Conservation (phyloP, 352 stramenopile genomes). For the Globisporangium carolinianum region DNA sequence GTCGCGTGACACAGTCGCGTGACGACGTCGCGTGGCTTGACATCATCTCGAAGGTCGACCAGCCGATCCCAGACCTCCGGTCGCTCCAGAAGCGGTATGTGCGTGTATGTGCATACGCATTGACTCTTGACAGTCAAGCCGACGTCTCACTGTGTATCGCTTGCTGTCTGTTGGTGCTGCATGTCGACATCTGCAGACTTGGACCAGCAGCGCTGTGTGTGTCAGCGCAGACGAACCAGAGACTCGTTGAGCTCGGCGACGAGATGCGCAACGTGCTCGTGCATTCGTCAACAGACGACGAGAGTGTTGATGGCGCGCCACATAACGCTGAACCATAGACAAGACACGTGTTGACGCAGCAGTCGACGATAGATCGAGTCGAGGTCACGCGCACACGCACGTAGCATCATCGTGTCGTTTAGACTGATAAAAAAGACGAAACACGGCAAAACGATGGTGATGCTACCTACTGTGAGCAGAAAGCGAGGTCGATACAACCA, state of each 20-base stretch:
- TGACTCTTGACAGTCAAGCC: neutral
- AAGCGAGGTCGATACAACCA: too few species aligned
- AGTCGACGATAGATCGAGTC: too few species aligned
- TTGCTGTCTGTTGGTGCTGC: neutral
- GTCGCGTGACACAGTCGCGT: slow-evolving; percentile 30
- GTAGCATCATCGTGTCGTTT: too few species aligned
- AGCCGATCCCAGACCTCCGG: slow-evolving; percentile 33
- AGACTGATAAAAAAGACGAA: too few species aligned
- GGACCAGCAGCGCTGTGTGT: slow-evolving; percentile 21
- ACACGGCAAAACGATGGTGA: too few species aligned
- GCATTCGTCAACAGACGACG: neutral
- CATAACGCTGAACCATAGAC: too few species aligned
- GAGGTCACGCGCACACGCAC: too few species aligned
- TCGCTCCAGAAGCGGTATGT: slow-evolving; percentile 31
- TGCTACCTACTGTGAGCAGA: too few species aligned
- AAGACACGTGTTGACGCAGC: too few species aligned
- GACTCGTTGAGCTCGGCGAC: slow-evolving; percentile 48
- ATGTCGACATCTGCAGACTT: slow-evolving; percentile 16
- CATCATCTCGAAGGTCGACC: slow-evolving; percentile 83
- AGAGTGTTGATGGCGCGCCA: neutral
- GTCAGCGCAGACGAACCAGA: slow-evolving; percentile 73
- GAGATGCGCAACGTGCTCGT: slow-evolving; percentile 49
- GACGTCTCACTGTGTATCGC: neutral
- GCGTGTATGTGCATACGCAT: neutral
- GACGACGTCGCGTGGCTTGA: slow-evolving; percentile 69